These are phyloP conservation scores for Fusarium kyushuense DNA, from an alignment of 2,329 filamentous ascomycete genomes.

Conservation along the genomic window DNA sequence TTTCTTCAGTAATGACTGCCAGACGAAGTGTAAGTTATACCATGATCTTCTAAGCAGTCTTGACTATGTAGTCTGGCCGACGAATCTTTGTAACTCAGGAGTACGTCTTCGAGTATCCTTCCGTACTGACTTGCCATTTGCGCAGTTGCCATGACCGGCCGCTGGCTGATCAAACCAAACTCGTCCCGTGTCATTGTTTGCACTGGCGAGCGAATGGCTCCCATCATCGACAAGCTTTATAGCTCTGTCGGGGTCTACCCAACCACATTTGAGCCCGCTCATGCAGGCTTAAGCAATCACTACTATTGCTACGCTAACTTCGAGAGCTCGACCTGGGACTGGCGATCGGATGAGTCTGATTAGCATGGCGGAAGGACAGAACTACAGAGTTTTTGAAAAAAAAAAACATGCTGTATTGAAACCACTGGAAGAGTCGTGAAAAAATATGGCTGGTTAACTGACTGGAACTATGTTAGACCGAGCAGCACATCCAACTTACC, in stretches of 20 bases:
- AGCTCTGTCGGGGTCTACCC: conserved; percentile 69
- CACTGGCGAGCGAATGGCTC: conserved; percentile 82
- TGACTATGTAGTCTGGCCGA: background rate
- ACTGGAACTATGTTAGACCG: background rate
- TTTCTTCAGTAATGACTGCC: conserved; percentile 83
- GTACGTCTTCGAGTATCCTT: background rate
- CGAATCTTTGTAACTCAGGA: background rate
- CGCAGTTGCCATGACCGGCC: conserved; percentile 77
- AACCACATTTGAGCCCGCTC: conserved; percentile 76
- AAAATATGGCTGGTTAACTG: background rate
- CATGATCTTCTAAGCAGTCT: background rate
- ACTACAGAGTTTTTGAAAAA: background rate
- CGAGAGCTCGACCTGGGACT: conserved; percentile 68
- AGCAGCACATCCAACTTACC: background rate
- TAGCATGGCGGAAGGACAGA: background rate
- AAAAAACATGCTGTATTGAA: background rate
- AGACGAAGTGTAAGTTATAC: conserved; percentile 73
- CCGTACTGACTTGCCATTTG: conserved; percentile 28
- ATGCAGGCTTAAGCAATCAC: conserved; percentile 83
- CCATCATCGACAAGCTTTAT: conserved; percentile 75
- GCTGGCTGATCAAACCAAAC: conserved; percentile 72
- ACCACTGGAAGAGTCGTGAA: background rate
- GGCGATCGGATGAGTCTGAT: conserved; percentile 44
- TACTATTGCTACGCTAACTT: conserved; percentile 86
- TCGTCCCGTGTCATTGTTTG: conserved; percentile 70